Evolutionary conservation across 2,329 filamentous ascomycete species (phyloP).

Genomic region (Phialophora tarda): DNA sequence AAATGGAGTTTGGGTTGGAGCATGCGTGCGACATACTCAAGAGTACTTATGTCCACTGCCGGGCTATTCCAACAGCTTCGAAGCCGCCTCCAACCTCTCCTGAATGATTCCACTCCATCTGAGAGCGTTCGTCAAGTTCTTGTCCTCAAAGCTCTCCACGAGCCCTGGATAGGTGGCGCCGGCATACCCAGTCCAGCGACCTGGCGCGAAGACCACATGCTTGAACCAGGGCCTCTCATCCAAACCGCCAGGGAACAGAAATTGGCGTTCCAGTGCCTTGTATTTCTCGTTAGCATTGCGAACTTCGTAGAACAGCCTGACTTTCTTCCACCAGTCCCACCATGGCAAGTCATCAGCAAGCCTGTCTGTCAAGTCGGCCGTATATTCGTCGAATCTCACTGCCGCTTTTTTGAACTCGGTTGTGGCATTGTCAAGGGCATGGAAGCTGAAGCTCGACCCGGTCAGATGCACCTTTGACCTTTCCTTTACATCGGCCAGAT

Average conservation of each 20-base stretch:
- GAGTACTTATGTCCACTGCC: not conserved
- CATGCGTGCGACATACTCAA: not conserved
- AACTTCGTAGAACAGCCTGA: slow-evolving; percentile 68
- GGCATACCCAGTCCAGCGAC: slow-evolving; percentile 87
- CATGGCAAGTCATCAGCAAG: slow-evolving; percentile 66
- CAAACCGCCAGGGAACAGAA: slow-evolving; percentile 75
- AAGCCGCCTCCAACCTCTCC: slow-evolving; percentile 38
- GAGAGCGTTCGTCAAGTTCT: slow-evolving; percentile 51
- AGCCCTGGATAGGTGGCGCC: slow-evolving; percentile 71
- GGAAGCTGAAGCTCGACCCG: slow-evolving; percentile 33
- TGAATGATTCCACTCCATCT: slow-evolving; percentile 43
- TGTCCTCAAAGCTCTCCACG: slow-evolving; percentile 65
- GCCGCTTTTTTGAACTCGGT: slow-evolving; percentile 56
- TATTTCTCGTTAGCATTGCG: slow-evolving; percentile 76
- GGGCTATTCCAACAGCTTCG: slow-evolving; percentile 35
- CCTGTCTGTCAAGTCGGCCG: slow-evolving; percentile 54
- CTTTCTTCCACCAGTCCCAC: slow-evolving; percentile 75
- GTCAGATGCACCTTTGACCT: slow-evolving; percentile 29
- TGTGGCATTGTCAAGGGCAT: slow-evolving; percentile 56
- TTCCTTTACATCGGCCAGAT: slow-evolving; percentile 47
- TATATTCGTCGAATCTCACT: slow-evolving; percentile 58
- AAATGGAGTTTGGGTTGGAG: not conserved
- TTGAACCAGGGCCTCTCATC: slow-evolving; percentile 88
- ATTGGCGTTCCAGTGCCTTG: slow-evolving; percentile 80
- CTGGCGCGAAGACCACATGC: slow-evolving; percentile 91